Evolutionary conservation across 495 filamentous ascomycete genomes (phyloP), one percentile per base, ranked within the genome.

Genomic region (Daldinia concentrica): DNA sequence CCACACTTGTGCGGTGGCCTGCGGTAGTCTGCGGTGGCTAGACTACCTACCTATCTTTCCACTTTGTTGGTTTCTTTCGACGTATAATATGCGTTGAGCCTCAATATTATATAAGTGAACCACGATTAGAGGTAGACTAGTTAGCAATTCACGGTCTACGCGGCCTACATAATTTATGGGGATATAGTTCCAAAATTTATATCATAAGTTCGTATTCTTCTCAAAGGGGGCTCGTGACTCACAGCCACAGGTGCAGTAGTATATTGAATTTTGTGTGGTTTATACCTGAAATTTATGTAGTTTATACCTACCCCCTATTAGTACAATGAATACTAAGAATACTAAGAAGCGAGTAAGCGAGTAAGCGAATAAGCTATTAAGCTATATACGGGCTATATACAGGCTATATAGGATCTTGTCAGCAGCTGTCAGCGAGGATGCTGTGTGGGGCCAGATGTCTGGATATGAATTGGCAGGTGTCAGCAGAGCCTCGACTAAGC

Each of bases 261-360:
- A 66, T 52, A 37, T 24, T 26, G 41, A 15, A 32, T 43, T 30
- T 52, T 59, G 11, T 59, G 36, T 12, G 19, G 29, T 57, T 54
- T 72, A 68, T 65, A 22, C 32, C 29, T 62, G 6, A 30, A 6
- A 0, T 30, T 51, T 59, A 15, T 59, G 36, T 11, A 2, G 3
- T 57, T 54, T 72, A 68, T 65, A 34, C 50, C 37, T 62, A 72
- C 69, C 69, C 69, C 69, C 64, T 50, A 11, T 63, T 43, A 51
- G 57, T 60, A 52, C 8, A 17, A 34, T 34, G 7, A 36, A 37
- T 61, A 45, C 6, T 12, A 43, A 19, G 45, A 36, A 56, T 34
- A 22, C n/a, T 22, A 19, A 36, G 34, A n/a, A 36, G 34, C 34
- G 34, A 36, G 34, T 14, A 32, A 32, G 29, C 29, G 29, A 32